These are phyloP conservation scores for Trichodelitschia bisporula DNA, from an alignment of 495 filamentous ascomycete genomes.

Conservation along the genomic window DNA sequence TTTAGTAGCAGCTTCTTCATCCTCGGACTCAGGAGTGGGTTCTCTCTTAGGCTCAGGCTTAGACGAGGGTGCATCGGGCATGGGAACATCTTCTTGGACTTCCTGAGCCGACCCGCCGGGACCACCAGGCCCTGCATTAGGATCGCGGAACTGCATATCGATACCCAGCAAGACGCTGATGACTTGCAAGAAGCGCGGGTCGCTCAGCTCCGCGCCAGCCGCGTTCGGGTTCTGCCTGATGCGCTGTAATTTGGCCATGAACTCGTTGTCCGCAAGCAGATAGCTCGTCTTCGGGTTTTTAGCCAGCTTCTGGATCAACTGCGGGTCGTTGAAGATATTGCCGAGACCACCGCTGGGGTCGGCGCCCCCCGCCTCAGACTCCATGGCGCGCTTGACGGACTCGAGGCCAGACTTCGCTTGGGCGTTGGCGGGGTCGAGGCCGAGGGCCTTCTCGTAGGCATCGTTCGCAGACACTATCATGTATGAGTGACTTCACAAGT, in stretches of 20 bases:
- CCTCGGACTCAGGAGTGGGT: slow-evolving; percentile 37
- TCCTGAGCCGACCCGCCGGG: slow-evolving; percentile 24
- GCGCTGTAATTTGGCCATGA: slow-evolving; percentile 73
- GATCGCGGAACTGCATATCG: slow-evolving; percentile 84
- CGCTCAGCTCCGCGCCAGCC: slow-evolving; percentile 55
- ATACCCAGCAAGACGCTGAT: slow-evolving; percentile 83
- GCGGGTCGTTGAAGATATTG: slow-evolving; percentile 80
- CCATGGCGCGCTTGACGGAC: slow-evolving; percentile 68
- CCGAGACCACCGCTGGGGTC: slow-evolving; percentile 58
- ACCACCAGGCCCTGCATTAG: slow-evolving; percentile 30
- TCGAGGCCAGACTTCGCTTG: slow-evolving; percentile 75
- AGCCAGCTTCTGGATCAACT: slow-evolving; percentile 70
- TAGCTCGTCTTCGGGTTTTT: slow-evolving; percentile 75
- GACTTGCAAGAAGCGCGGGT: slow-evolving; percentile 82
- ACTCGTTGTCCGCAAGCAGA: slow-evolving; percentile 61
- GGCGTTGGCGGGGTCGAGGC: slow-evolving; percentile 73
- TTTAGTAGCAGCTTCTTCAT: slow-evolving; percentile 61
- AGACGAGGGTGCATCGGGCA: slow-evolving; percentile 40
- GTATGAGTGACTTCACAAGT: slow-evolving; percentile 4
- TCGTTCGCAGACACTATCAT: slow-evolving; percentile 46
- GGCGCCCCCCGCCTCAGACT: slow-evolving; percentile 41
- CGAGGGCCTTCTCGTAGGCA: slow-evolving; percentile 76
- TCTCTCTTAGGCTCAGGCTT: slow-evolving; percentile 39
- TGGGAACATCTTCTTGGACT: slow-evolving; percentile 49
- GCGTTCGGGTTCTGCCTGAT: slow-evolving; percentile 59